Evolutionary conservation across 805 yeast species (phyloP).

Genomic region (Metschnikowia lunata): DNA sequence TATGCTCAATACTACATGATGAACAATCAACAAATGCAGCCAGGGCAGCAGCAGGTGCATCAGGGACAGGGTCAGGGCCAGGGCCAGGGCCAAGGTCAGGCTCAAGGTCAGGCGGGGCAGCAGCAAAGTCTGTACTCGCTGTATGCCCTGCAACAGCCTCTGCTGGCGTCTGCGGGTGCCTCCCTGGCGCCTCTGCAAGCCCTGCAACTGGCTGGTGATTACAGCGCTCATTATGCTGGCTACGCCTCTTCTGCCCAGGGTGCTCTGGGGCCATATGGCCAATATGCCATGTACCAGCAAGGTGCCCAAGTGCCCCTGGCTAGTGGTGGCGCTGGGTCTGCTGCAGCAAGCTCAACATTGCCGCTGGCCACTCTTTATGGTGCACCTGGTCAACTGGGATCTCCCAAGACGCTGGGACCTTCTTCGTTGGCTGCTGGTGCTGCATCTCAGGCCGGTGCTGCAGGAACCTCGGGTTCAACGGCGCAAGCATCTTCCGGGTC

Average conservation of each 20-base stretch:
- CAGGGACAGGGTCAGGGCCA: conserved; percentile 7
- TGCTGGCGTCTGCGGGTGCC: neutral
- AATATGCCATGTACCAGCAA: conserved; percentile 17
- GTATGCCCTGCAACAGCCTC: conserved; percentile 2
- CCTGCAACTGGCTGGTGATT: conserved; percentile 11
- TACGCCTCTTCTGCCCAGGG: conserved; percentile 9
- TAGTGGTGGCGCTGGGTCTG: conserved; percentile 1
- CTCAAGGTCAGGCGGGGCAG: neutral
- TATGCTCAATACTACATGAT: conserved; percentile 19
- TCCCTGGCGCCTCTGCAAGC: conserved; percentile 5
- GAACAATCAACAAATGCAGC: conserved; percentile 14
- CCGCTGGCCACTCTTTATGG: conserved; percentile 15
- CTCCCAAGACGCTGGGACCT: conserved; percentile 1
- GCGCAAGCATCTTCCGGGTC: conserved; percentile 6
- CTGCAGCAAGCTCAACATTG: conserved; percentile 8
- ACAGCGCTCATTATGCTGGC: conserved; percentile 16
- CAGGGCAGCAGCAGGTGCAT: conserved; percentile 9
- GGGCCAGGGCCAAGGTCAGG: neutral
- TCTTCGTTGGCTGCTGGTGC: neutral
- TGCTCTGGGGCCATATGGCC: conserved; percentile 14
- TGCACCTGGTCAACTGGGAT: conserved; percentile 6
- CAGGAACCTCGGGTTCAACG: conserved; percentile 13
- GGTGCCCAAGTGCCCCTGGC: conserved; percentile 9
- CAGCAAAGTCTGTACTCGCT: conserved; percentile 5
- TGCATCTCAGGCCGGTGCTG: conserved; percentile 10